These are phyloP conservation scores for Geosmithia putterillii DNA, from an alignment of 2,329 filamentous ascomycete genomes.

Conservation along the genomic window DNA sequence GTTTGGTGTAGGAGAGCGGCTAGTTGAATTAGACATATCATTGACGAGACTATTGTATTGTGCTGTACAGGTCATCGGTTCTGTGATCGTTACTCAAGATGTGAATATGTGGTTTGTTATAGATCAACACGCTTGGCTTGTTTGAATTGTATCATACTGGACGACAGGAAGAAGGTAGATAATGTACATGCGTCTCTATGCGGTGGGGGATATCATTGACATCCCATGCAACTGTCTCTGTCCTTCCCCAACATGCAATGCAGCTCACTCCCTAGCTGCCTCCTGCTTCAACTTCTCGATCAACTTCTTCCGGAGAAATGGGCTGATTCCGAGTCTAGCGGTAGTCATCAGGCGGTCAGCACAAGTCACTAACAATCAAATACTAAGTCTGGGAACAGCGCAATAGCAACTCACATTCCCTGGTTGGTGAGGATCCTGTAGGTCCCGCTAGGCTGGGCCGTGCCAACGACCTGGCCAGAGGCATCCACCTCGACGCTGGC, in stretches of 20 bases:
- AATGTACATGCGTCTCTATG: too few species aligned
- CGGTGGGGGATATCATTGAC: not conserved
- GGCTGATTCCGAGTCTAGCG: constrained; percentile 36
- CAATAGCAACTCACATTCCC: constrained; percentile 44
- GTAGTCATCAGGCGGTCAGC: constrained; percentile 8
- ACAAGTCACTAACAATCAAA: constrained; percentile 1
- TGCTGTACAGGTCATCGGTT: too few species aligned
- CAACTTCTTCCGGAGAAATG: constrained; percentile 38
- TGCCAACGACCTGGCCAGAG: constrained; percentile 42
- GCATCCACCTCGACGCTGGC: constrained; percentile 54
- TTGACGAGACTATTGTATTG: too few species aligned
- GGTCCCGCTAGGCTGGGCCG: constrained; percentile 47
- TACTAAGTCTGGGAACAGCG: not conserved
- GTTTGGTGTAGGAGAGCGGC: not conserved
- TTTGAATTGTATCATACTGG: too few species aligned
- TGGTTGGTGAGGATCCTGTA: constrained; percentile 53
- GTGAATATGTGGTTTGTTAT: too few species aligned
- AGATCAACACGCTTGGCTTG: too few species aligned
- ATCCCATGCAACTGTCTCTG: not conserved
- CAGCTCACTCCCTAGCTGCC: constrained; percentile 19
- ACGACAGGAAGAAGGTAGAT: too few species aligned
- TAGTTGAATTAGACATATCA: too few species aligned
- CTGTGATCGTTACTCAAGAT: too few species aligned
- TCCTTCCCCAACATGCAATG: not conserved
- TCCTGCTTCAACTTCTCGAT: constrained; percentile 35